Evolutionary conservation across 2,329 filamentous ascomycete genomes (phyloP), one percentile per base, ranked within the genome.

Genomic region (Chrysoporthe cubensis): DNA sequence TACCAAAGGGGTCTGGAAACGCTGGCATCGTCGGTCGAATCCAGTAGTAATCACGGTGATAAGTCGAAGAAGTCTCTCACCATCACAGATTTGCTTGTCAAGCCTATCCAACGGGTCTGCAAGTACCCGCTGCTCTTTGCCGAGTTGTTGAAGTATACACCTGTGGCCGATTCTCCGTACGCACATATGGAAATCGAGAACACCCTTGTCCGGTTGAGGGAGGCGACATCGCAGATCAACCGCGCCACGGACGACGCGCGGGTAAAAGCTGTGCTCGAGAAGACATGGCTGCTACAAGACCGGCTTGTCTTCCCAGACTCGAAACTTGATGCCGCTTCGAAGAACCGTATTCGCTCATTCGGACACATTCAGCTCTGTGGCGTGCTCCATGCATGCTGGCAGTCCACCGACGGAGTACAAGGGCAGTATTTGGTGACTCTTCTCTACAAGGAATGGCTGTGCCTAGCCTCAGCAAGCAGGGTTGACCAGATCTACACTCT

Each of bases 21-120:
- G 14, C 80, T 98, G 48, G 92, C 92, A 7, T 90, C 90, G 64
- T 90, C 92, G 1, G 79, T 97, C 34, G 86, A 88, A 18, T 90
- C 94, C 0, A 83, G 87, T n/a, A 90, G 90, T 68, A 87, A 84
- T 68, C 85, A 87, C 64, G 82, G 85, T 43, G 84, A 87, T 18
- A 85, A 88, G 66, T 84, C 85, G 42, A 92, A 87, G 74, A 96
- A 93, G 75, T 91, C 93, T 2, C 81, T 97, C 71, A 94, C 91
- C 1, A 87, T 97, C 71, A 88, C 90, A 61, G 96, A 98, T 78
- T 84, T 98, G 5, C 84, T 98, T 66, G 94, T 97, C 72, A 98
- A 98, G 92, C 96, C 95, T 0, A 94, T 97, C 26, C 95, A 99
- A 79, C 87, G 95, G 66, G 87, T 97, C 32, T 97, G 93, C 81